Conservation (phyloP, 768 basidiomycete genomes). For the Panaeolus papilionaceus region DNA sequence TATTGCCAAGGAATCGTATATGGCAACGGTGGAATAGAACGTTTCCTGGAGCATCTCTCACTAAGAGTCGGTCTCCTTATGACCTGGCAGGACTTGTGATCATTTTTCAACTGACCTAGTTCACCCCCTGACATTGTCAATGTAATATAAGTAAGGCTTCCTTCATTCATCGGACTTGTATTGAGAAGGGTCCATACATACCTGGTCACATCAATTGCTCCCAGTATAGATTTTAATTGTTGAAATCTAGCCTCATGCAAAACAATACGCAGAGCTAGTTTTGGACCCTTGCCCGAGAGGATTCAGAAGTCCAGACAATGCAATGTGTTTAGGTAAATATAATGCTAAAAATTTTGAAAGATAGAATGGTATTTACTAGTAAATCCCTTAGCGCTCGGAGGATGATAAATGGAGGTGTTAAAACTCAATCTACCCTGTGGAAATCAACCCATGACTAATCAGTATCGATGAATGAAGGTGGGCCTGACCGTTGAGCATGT, state of each 20-base stretch:
- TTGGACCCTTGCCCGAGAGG: not conserved
- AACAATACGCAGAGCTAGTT: not conserved
- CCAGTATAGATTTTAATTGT: not conserved
- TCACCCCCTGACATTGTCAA: not conserved
- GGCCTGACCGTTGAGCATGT: not conserved
- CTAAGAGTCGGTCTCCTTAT: too few species aligned
- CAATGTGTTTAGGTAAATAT: not conserved
- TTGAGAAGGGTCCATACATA: constrained; percentile 9
- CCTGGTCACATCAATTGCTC: not conserved
- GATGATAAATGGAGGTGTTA: not conserved
- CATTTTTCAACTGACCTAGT: too few species aligned
- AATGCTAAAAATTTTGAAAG: not conserved
- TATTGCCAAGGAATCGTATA: not conserved
- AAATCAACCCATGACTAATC: not conserved
- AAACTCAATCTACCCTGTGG: not conserved
- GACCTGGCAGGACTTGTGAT: too few species aligned
- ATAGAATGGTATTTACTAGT: not conserved
- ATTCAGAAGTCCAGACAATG: too few species aligned
- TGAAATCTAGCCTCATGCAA: too few species aligned
- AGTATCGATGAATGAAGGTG: not conserved
- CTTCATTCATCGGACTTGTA: constrained; percentile 2
- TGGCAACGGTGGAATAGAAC: not conserved
- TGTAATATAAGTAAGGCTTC: not conserved
- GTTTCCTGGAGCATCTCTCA: too few species aligned
- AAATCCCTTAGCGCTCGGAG: not conserved